Evolutionary conservation across 1,284 basidiomycete genomes (phyloP).

Genomic region (Pascua sp.): DNA sequence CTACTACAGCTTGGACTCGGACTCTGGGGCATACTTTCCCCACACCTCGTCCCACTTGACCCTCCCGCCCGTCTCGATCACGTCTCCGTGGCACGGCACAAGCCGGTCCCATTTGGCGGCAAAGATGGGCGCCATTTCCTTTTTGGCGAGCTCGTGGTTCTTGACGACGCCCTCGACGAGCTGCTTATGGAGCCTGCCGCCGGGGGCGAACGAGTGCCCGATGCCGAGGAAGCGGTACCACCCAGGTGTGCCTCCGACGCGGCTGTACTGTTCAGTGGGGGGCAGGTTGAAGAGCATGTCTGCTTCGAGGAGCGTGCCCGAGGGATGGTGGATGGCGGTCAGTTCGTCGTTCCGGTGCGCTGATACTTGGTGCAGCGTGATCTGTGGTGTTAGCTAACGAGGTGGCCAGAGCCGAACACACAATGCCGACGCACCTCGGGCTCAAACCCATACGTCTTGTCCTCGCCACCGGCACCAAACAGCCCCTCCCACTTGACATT

Average conservation of each 20-base stretch:
- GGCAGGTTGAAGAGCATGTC: conserved; percentile 91
- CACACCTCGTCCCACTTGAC: conserved; percentile 60
- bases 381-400: conserved; percentile 18
- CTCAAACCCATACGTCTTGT: conserved; percentile 70
- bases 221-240: conserved; percentile 36
- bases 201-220: conserved; percentile 56
- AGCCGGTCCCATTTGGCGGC: conserved; percentile 73
- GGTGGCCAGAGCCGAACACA: too few relatives aligned
- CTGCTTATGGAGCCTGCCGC: conserved; percentile 59
- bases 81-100: conserved; percentile 86
- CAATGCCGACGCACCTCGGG: conserved; percentile 52
- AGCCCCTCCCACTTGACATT: conserved; percentile 50
- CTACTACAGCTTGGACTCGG: too few relatives aligned
- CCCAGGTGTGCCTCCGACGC: conserved; percentile 55
- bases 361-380: conserved; percentile 63
- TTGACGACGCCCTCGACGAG: conserved; percentile 56
- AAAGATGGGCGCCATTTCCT: conserved; percentile 36
- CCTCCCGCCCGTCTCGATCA: conserved; percentile 72
- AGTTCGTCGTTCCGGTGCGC: conserved; percentile 83
- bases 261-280: conserved; percentile 68
- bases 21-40: background rate
- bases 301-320: conserved; percentile 75
- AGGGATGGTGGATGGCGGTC: conserved; percentile 76
- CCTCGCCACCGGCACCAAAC: conserved; percentile 43
- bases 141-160: conserved; percentile 57